Conservation (phyloP, 805 yeast genomes). For the Myxozyma melibiosi region DNA sequence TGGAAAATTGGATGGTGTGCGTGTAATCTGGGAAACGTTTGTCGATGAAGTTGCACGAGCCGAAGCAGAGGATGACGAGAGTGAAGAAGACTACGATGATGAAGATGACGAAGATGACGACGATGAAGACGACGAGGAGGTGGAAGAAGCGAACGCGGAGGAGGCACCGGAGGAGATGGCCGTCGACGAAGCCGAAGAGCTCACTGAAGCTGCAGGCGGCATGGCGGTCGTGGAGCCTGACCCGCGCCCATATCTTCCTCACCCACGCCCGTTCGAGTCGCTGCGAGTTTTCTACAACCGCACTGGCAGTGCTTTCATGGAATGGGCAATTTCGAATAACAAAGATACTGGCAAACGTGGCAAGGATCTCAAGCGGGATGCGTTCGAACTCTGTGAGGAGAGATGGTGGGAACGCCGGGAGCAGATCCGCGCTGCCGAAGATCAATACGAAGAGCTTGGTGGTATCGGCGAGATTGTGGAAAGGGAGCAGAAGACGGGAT, state of each 20-base stretch:
- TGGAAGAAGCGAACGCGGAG: constrained; percentile 46
- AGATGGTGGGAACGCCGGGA: constrained; percentile 99
- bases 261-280: constrained; percentile 89
- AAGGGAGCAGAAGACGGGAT: constrained; percentile 48
- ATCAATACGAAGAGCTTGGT: constrained; percentile 82
- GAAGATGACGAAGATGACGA: constrained; percentile 76
- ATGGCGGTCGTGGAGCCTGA: constrained; percentile 66
- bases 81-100: constrained; percentile 60
- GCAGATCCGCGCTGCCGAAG: constrained; percentile 84
- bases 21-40: constrained; percentile 87
- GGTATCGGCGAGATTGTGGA: constrained; percentile 89
- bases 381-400: constrained; percentile 88
- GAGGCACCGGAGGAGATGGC: constrained; percentile 47
- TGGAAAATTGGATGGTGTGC: constrained; percentile 83
- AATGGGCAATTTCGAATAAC: constrained; percentile 62
- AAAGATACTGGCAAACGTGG: constrained; percentile 79
- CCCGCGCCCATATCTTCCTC: constrained; percentile 95
- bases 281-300: constrained; percentile 82
- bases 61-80: constrained; percentile 37
- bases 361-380: constrained; percentile 81
- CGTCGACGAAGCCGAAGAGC: constrained; percentile 61
- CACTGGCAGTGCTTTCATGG: constrained; percentile 81
- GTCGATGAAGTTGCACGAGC: constrained; percentile 52
- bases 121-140: constrained; percentile 55
- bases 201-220: constrained; percentile 65